phyloP scores from a whole-genome alignment of 179 eudicot genomes.

The Beta corolliflora region DNA sequence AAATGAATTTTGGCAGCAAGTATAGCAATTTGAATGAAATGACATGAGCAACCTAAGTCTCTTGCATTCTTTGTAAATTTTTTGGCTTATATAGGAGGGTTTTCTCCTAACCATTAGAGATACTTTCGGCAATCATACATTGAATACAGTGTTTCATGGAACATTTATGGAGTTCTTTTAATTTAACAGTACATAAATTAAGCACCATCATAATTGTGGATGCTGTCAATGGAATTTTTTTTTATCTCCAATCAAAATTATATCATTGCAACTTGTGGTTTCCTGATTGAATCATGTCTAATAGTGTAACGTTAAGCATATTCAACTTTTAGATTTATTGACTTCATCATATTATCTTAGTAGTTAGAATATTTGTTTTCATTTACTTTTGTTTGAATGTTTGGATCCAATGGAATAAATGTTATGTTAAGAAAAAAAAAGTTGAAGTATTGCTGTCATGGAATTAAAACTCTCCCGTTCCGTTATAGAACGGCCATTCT shows the following conservation, averaged over 20 bases:
- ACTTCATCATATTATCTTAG: no score
- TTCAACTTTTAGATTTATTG: no score
- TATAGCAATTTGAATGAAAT: background rate
- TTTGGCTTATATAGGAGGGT: background rate
- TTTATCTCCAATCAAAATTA: background rate
- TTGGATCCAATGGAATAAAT: no score
- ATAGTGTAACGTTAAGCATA: no score
- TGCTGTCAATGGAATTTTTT: background rate
- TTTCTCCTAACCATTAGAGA: background rate
- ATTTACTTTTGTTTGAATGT: no score
- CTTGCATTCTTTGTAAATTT: background rate
- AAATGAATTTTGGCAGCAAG: slow-evolving; percentile 22
- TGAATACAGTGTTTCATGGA: background rate
- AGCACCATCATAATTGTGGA: background rate
- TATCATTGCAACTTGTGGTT: background rate
- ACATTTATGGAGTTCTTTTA: background rate
- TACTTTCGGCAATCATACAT: background rate
- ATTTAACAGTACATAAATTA: background rate
- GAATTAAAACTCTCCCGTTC: no score
- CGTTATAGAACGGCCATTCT: no score
- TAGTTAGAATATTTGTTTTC: no score
- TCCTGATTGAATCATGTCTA: no score
- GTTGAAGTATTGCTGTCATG: no score
- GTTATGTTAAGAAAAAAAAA: no score
- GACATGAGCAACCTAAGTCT: background rate